Evolutionary conservation across 202 grass and related monocot species (phyloP), one percentile per base, ranked within the genome.

Genomic region (Sporobolus alterniflorus): DNA sequence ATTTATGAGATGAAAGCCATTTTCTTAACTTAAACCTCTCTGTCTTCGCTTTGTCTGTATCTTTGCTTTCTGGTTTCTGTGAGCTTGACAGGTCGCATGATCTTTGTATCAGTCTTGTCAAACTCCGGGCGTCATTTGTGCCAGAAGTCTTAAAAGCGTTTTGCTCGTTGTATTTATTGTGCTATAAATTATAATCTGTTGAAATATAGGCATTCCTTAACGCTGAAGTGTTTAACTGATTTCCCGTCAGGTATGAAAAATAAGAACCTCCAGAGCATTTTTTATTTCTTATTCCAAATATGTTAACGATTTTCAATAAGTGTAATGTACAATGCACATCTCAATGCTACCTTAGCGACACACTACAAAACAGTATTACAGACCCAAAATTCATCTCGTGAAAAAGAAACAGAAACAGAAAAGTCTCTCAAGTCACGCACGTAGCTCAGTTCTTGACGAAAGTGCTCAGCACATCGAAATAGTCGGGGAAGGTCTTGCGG

Each of bases 401-500:
- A 67, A 81, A 86, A 65, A 82, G 49, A 84, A 50, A 43, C 33
- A 17, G 24, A 78, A 77, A 29, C 13, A 32, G 24, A 21, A 28
- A 64, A 3, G 18, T 57, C 32, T 42, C 11, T 9, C 14, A n/a
- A n/a, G 54, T 22, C 32, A 66, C 18, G 75, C 9, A 28, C 41
- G n/a, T n/a, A 7, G 10, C 67, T 77, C 63, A 99, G 74, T 94
- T 84, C 82, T 92, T 99, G 22, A 91, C 76, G 54, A 96, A 96
- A 14, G 86, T 96, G 74, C 90, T 87, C 48, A 99, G 75, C n/a
- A 92, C 96, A 40, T 99, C 93, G 43, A 99, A 96, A 72, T 99
- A 99, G 87, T 99, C 76, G 0, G 96, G 96, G 82, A 99, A 99
- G 14, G 93, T 99, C 81, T 99, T 99, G 32, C 96, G 87, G n/a